Conservation (phyloP, 2,329 filamentous ascomycete species). For the Didymella pinodella region DNA sequence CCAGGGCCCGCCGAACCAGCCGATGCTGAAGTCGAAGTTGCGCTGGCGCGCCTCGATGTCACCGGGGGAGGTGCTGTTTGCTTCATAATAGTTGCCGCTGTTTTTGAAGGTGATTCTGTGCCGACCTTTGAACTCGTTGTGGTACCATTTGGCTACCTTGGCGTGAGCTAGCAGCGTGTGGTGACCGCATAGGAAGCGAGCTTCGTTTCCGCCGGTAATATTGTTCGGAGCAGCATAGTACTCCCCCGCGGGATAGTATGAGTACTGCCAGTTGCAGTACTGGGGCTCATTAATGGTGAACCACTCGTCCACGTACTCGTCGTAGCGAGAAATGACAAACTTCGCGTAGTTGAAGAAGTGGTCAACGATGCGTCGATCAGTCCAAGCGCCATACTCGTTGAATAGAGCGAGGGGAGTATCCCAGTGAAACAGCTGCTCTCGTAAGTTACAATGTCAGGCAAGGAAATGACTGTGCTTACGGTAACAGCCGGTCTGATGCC, state of each 20-base stretch:
- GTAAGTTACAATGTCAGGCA: background rate
- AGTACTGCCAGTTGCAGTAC: conserved; percentile 60
- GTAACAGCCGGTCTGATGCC: conserved; percentile 50
- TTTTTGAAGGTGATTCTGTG: conserved; percentile 56
- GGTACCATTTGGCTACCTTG: conserved; percentile 56
- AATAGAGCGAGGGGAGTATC: conserved; percentile 54
- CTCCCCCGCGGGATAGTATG: conserved; percentile 54
- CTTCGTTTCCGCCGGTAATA: conserved; percentile 50
- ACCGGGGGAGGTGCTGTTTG: conserved; percentile 47
- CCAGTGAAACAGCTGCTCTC: conserved; percentile 51
- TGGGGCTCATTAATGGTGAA: conserved; percentile 55
- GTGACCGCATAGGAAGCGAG: conserved; percentile 57
- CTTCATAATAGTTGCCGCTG: conserved; percentile 53
- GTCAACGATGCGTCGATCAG: conserved; percentile 50
- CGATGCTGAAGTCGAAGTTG: conserved; percentile 54
- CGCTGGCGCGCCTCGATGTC: conserved; percentile 51
- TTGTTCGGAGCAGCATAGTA: conserved; percentile 57
- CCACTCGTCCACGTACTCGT: conserved; percentile 52
- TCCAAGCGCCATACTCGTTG: conserved; percentile 54
- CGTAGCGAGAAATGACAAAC: conserved; percentile 53
- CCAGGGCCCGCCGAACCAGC: conserved; percentile 59
- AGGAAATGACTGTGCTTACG: background rate
- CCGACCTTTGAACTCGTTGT: conserved; percentile 55
- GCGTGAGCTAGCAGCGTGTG: conserved; percentile 55
- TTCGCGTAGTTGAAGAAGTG: conserved; percentile 56